Evolutionary conservation across 192 early-diverging fungal species (phyloP).

Genomic region (Entomortierella beljakovae): DNA sequence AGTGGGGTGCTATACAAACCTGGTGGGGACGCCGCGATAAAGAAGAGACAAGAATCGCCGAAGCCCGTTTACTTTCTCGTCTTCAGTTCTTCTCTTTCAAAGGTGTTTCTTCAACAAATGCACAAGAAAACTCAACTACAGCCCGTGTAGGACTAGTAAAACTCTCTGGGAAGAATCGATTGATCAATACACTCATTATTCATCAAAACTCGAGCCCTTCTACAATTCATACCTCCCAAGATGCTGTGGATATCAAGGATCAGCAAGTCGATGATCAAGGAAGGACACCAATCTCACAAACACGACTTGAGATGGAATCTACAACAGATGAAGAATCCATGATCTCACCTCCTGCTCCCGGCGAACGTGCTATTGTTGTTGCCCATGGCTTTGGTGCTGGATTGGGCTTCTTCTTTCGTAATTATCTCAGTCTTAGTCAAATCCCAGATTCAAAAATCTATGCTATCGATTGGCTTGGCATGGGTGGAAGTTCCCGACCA

Average conservation of each 20-base stretch:
- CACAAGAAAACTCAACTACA: slow-evolving; percentile 29
- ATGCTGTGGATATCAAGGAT: slow-evolving; percentile 18
- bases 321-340: slow-evolving; percentile 39
- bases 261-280: slow-evolving; percentile 48
- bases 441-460: slow-evolving; percentile 70
- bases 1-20: slow-evolving; percentile 48
- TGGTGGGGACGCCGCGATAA: slow-evolving; percentile 42
- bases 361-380: slow-evolving; percentile 66
- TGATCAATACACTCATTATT: slow-evolving; percentile 72
- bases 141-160: slow-evolving; percentile 70
- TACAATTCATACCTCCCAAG: slow-evolving; percentile 37
- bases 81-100: slow-evolving; percentile 64
- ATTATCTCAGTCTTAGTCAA: slow-evolving; percentile 61
- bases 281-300: slow-evolving; percentile 50
- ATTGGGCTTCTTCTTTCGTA: slow-evolving; percentile 80
- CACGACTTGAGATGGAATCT: slow-evolving; percentile 38
- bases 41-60: slow-evolving; percentile 56
- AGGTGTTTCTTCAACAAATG: slow-evolving; percentile 34
- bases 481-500: slow-evolving; percentile 88
- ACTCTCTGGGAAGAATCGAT: slow-evolving; percentile 57
- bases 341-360: slow-evolving; percentile 47
- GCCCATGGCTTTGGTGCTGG: slow-evolving; percentile 87
- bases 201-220: slow-evolving; percentile 54
- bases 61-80: slow-evolving; percentile 67
- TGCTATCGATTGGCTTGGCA: slow-evolving; percentile 95